Base-by-base conservation (phyloP, 2,329 filamentous ascomycete species). In the Alternaria viburni region DNA sequence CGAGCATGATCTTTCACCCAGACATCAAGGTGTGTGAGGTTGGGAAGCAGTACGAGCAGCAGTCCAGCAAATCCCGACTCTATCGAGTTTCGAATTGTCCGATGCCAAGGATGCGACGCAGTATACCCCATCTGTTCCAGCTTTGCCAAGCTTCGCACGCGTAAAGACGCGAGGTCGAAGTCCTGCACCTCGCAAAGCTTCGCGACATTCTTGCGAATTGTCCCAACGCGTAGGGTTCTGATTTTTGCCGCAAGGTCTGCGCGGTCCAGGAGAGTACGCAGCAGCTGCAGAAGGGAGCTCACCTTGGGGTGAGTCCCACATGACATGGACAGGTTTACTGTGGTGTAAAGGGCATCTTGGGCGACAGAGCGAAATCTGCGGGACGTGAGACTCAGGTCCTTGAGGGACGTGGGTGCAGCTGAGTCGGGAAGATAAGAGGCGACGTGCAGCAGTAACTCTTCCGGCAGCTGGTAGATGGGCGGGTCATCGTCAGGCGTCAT, bases 51-150 rank as follows among this genome's bases (percentile, higher is more conserved):
- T 3, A 59, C 44, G 4, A 75, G 57, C 10, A 75, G 44, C 4
- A 74, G 15, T 4, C 73, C 73, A 11, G 61, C 69, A 26, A 69
- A 74, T 2, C 69, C 69, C 6, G 70, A 74, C 25, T 75, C 71
- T n/a, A 75, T 59, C 12, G 65, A 67, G 44, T 72, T 69, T 15
- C 66, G 59, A 21, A 74, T 52, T 4, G 69, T 70, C 11, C 61
- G 47, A 25, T 49, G 57, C 71, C 72, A 75, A 7, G 66, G 61
- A 25, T 71, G 62, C 5, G 45, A 59, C 10, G 50, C 50, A 1
- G 13, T 11, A 54, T 67, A 69, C 0, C 67, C 67, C 6, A 72
- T 43, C 12, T 60, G 60, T 47, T 60, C 50, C 10, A 72, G 28
- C 36, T 61, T 58, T 19, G 28, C 41, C 5, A 69, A 28, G 54